A percentile compares a stretch with the other conserved stretches of the same genome.
Conservation (phyloP, 345 rosid species). For the Hevea brasiliensis region DNA sequence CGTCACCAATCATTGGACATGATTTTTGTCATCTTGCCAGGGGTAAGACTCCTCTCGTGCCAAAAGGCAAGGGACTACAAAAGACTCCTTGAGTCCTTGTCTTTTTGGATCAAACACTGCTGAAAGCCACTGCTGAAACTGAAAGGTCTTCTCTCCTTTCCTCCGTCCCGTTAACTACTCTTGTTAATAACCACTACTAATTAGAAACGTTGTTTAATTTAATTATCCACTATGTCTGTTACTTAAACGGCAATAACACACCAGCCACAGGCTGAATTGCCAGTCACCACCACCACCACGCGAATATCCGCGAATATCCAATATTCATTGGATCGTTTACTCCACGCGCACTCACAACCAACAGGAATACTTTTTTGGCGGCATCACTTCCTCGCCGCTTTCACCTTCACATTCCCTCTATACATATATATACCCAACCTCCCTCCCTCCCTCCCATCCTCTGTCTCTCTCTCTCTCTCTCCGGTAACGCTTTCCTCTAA, state of each 20-base stretch:
- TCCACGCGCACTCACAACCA: neutral
- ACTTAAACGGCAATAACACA: neutral
- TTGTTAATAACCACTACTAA: too few relatives aligned
- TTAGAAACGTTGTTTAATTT: too few relatives aligned
- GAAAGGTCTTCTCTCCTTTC: too few relatives aligned
- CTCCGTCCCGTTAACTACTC: too few relatives aligned
- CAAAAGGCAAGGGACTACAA: too few relatives aligned
- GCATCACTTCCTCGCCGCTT: constrained; percentile 10
- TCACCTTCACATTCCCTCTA: neutral
- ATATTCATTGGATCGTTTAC: neutral
- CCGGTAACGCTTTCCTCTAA: neutral
- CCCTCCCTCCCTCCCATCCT: too few relatives aligned
- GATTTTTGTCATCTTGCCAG: too few relatives aligned
- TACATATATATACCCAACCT: neutral
- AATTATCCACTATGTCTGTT: neutral
- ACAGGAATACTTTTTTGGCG: constrained; percentile 11
- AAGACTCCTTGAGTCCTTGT: too few relatives aligned
- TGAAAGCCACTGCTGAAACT: too few relatives aligned
- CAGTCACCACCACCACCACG: neutral
- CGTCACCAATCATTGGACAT: too few relatives aligned
- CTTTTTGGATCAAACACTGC: too few relatives aligned
- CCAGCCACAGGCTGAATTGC: neutral
- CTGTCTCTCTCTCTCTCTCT: neutral
- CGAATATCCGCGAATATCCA: neutral
- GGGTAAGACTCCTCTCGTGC: too few relatives aligned